Base-by-base conservation (phyloP, 1,139 yeast genomes). In the Yamadazyma diospyri region DNA sequence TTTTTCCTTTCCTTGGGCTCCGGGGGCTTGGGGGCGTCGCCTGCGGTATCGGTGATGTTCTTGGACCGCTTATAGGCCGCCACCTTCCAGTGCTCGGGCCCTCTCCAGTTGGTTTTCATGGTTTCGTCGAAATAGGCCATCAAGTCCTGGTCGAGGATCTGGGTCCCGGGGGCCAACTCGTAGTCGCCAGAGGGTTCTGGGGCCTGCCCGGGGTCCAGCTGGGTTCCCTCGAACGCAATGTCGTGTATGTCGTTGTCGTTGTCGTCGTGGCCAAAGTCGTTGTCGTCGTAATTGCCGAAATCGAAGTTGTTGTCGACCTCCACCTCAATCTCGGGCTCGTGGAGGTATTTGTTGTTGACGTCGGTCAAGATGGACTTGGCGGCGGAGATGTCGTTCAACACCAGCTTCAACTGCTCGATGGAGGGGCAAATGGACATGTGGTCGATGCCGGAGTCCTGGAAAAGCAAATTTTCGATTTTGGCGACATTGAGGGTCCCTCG, bases 11-110 rank as follows among this genome's bases (percentile, higher is more conserved):
- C 23, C 22, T 41, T 33, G 18, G 35, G 24, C 19, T 31, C 25
- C 19, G 27, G 38, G 33, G 17, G 36, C 24, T 32, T 38, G 11
- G 16, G 22, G 21, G 26, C 16, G 10, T 27, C 37, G 10, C 24
- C 16, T 6, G 15, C 26, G 4, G 45, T 38, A n/a, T 36, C 42
- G 3, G 42, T 48, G 9, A 49, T 36, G 18, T 45, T 46, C 28
- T 46, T 52, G 5, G 56, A 40, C 30, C 47, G 52, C 39, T 51
- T 81, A 36, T 83, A 64, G 17, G 78, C 76, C 27, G 74, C 64
- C 8, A 89, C 85, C 57, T 83, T 84, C 97, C 97, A 92, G 57
- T 87, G 94, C 42, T 86, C 94, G 5, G 96, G 92, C 6, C 96
- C 96, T 27, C 94, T 74, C 95, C 95, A 87, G 52, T 77, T 81